Evolutionary conservation across 2,329 filamentous ascomycete genomes (phyloP).

Genomic region (Microdochium paspali): DNA sequence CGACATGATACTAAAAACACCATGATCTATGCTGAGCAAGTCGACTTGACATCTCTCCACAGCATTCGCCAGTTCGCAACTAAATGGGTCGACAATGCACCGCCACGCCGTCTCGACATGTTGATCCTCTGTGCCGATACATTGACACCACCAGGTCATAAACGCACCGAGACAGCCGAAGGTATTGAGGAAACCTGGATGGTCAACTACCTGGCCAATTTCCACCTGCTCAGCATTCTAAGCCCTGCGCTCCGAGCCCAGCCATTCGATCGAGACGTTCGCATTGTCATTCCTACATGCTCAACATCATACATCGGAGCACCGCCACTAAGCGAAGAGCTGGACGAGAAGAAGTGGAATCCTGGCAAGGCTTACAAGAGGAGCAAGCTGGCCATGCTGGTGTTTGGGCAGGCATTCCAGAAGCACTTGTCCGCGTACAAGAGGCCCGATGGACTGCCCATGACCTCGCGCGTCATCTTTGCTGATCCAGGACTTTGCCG

Average conservation of each 20-base stretch:
- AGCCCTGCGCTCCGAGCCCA: conserved; percentile 85
- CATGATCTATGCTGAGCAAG: conserved; percentile 90
- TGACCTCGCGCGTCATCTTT: conserved; percentile 74
- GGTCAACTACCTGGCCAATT: conserved; percentile 91
- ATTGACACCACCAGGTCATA: conserved; percentile 57
- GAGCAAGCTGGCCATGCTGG: conserved; percentile 73
- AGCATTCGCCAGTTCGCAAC: conserved; percentile 90
- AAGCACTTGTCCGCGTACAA: conserved; percentile 81
- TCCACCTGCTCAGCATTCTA: conserved; percentile 85
- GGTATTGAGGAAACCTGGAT: conserved; percentile 87
- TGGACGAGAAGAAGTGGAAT: conserved; percentile 41
- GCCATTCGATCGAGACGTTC: conserved; percentile 86
- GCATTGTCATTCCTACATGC: conserved; percentile 80
- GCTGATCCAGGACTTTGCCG: conserved; percentile 80
- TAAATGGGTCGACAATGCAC: conserved; percentile 94
- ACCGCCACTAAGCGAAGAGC: conserved; percentile 50
- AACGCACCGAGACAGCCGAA: conserved; percentile 56
- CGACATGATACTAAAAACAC: conserved; percentile 69
- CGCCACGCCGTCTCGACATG: conserved; percentile 82
- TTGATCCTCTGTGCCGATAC: conserved; percentile 79
- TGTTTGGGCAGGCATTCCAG: conserved; percentile 84
- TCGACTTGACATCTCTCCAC: conserved; percentile 80
- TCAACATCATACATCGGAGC: conserved; percentile 80
- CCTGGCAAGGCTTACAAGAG: conserved; percentile 50
- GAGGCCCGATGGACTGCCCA: conserved; percentile 72